These are phyloP conservation scores for Penicillium diatomitis DNA, from an alignment of 495 filamentous ascomycete species.

Conservation along the genomic window DNA sequence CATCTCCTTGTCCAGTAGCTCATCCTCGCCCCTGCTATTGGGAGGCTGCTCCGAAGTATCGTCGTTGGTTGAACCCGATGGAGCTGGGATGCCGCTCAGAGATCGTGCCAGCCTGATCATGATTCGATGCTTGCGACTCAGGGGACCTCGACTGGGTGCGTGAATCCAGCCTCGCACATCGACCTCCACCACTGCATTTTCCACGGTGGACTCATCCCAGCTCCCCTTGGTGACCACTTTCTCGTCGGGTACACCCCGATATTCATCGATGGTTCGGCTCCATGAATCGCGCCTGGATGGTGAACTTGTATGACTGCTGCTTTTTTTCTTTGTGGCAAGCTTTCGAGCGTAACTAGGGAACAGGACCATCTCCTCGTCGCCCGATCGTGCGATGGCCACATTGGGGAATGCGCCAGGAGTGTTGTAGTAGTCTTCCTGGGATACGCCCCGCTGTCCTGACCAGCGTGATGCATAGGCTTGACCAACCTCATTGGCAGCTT, in stretches of 20 bases:
- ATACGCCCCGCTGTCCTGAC: constrained; percentile 42
- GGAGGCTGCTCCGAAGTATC: constrained; percentile 15
- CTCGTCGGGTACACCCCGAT: constrained; percentile 21
- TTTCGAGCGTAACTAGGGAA: constrained; percentile 85
- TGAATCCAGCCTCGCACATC: constrained; percentile 96
- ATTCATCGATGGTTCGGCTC: constrained; percentile 30
- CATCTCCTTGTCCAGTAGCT: constrained; percentile 61
- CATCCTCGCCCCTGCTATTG: constrained; percentile 34
- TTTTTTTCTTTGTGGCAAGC: constrained; percentile 33
- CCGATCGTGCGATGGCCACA: constrained; percentile 65
- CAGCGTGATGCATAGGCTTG: constrained; percentile 65
- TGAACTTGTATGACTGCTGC: background rate
- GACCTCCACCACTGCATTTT: constrained; percentile 73
- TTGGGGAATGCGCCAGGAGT: constrained; percentile 77
- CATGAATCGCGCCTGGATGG: constrained; percentile 21
- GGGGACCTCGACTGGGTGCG: constrained; percentile 71
- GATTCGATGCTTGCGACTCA: constrained; percentile 79
- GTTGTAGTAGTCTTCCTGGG: constrained; percentile 45
- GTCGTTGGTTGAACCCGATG: constrained; percentile 25
- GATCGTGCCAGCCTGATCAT: constrained; percentile 74
- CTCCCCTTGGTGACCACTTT: constrained; percentile 34
- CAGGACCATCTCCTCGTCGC: constrained; percentile 84
- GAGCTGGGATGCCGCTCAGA: constrained; percentile 75
- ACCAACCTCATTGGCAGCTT: constrained; percentile 82
- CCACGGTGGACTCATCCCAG: constrained; percentile 62